A percentile compares a stretch with the other conserved stretches of the same genome.
Evolutionary conservation across 257 asterid genomes (phyloP).

Genomic region (Jacaranda mimosifolia): DNA sequence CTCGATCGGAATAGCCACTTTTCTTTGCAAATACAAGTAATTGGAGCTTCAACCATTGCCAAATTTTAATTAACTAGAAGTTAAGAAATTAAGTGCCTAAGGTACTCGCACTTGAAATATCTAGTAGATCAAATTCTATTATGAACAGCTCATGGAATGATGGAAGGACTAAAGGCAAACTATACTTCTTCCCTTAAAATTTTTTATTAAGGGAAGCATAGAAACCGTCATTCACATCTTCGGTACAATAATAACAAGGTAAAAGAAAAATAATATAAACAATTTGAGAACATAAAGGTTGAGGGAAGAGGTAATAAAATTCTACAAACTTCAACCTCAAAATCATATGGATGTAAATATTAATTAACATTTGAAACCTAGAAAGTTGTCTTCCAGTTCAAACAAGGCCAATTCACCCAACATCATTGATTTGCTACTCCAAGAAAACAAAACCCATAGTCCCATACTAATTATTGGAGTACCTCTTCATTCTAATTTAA

Average conservation of each 20-base stretch:
- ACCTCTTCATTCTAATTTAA: neutral
- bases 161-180: neutral
- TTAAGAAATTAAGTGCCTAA: neutral
- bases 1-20: neutral
- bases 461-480: neutral
- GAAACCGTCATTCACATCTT: neutral
- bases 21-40: neutral
- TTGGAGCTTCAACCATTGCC: neutral
- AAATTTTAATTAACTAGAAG: neutral
- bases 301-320: neutral
- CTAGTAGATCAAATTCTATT: neutral
- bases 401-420: neutral
- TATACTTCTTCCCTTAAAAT: neutral
- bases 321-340: neutral
- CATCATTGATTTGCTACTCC: neutral
- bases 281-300: neutral
- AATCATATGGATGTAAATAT: neutral
- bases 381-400: neutral
- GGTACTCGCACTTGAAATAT: neutral
- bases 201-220: neutral
- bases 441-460: neutral
- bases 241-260: neutral
- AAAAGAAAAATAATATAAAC: neutral
- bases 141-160: neutral
- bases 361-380: neutral